Evolutionary conservation across 306 rosid species (phyloP).

Genomic region (Cucurbita pepo): DNA sequence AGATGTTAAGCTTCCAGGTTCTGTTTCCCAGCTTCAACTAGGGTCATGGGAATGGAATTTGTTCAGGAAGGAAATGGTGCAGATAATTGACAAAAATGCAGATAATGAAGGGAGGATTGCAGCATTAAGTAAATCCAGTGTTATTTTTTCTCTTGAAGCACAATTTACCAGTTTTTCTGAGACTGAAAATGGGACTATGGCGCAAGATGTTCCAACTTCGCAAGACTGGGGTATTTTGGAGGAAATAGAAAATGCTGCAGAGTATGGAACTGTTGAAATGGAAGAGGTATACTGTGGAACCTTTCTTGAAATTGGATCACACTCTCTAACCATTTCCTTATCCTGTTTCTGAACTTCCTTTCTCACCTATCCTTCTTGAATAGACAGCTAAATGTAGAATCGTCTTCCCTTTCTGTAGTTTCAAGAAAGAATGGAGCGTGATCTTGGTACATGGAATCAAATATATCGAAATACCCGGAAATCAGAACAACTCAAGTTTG

Average conservation of each 20-base stretch:
- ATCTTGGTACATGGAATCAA: conserved; percentile 62
- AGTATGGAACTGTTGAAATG: conserved; percentile 61
- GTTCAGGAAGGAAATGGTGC: conserved; percentile 32
- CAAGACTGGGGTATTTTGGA: conserved; percentile 62
- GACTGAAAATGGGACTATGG: conserved; percentile 30
- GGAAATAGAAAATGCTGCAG: conserved; percentile 67
- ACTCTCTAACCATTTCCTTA: neutral
- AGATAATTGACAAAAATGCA: conserved; percentile 6
- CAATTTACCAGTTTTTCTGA: conserved; percentile 30
- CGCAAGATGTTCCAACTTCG: conserved; percentile 31
- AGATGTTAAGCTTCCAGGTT: conserved; percentile 51
- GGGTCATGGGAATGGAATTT: conserved; percentile 76
- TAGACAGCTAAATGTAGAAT: conserved; percentile 9
- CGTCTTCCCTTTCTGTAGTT: conserved; percentile 32
- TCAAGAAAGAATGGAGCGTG: conserved; percentile 62
- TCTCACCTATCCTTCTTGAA: neutral
- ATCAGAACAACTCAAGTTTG: conserved; percentile 76
- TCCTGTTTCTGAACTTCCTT: conserved; percentile 2
- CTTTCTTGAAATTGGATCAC: conserved; percentile 9
- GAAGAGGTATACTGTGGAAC: conserved; percentile 55
- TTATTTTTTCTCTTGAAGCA: conserved; percentile 54
- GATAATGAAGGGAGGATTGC: conserved; percentile 16
- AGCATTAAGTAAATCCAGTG: conserved; percentile 16
- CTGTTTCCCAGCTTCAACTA: conserved; percentile 57
- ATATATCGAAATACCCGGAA: conserved; percentile 80